phyloP scores from a whole-genome alignment of 2,329 filamentous ascomycete species.

The Elsinoe batatas region DNA sequence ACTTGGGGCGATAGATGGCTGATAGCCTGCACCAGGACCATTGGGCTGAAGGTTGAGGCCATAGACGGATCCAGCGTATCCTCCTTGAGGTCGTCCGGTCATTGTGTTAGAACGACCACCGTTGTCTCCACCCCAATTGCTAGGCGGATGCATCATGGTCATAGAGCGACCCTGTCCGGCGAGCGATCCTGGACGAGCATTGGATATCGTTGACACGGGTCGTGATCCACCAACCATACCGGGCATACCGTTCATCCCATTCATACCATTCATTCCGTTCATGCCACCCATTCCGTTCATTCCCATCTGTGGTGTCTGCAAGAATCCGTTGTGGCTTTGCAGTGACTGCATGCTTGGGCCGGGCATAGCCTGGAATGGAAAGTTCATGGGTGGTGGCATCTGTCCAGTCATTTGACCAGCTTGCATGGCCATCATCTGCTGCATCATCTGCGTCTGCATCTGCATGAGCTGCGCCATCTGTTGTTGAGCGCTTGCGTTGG shows the following conservation, averaged over 20 bases:
- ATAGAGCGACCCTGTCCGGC: slow-evolving; percentile 50
- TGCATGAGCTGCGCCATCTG: slow-evolving; percentile 31
- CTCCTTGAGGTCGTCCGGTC: slow-evolving; percentile 21
- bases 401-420: slow-evolving; percentile 21
- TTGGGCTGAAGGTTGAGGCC: slow-evolving; percentile 29
- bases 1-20: slow-evolving; percentile 86
- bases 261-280: neutral
- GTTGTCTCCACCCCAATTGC: slow-evolving; percentile 21
- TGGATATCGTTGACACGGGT: slow-evolving; percentile 39
- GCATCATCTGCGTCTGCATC: slow-evolving; percentile 32
- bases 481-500: slow-evolving; percentile 20
- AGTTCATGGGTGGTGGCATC: slow-evolving; percentile 11
- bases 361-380: slow-evolving; percentile 1
- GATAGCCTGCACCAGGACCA: slow-evolving; percentile 50
- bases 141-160: slow-evolving; percentile 66
- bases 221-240: slow-evolving; percentile 15
- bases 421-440: slow-evolving; percentile 31
- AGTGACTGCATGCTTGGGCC: slow-evolving; percentile 9
- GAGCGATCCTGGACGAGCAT: slow-evolving; percentile 19
- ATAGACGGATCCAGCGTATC: slow-evolving; percentile 29
- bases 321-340: slow-evolving; percentile 6
- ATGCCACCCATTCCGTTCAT: slow-evolving; percentile 6
- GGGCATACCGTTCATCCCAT: slow-evolving; percentile 9
- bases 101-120: slow-evolving; percentile 32
- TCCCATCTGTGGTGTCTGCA: slow-evolving; percentile 4